Percentiles rank a stretch among this genome's conserved stretches.
These are phyloP conservation scores for Nyssa sinensis DNA, from an alignment of 148 eudicot genomes.

Conservation along the genomic window DNA sequence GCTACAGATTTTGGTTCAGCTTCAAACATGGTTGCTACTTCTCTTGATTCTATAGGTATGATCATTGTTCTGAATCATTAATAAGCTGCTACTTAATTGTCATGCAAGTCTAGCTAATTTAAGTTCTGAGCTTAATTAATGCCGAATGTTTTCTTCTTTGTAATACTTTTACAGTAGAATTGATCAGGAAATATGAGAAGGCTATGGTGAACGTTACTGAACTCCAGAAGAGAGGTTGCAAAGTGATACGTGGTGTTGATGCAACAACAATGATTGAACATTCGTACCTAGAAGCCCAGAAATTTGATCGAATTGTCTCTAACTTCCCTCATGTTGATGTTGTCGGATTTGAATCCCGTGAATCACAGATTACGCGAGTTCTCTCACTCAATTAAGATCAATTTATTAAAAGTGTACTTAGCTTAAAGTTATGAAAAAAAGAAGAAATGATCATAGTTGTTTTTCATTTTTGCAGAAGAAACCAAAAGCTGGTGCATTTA, in stretches of 20 bases:
- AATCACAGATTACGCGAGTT: background rate
- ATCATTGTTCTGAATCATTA: background rate
- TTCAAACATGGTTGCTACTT: constrained; percentile 13
- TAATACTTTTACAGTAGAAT: too few species aligned
- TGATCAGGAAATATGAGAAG: too few species aligned
- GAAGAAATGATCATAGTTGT: too few species aligned
- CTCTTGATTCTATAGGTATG: constrained; percentile 6
- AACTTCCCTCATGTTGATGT: background rate
- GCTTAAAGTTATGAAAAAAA: too few species aligned
- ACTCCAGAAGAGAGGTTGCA: background rate
- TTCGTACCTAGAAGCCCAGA: background rate
- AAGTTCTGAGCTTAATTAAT: too few species aligned
- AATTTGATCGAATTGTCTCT: background rate
- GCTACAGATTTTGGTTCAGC: constrained; percentile 14
- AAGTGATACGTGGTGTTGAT: background rate
- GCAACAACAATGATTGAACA: background rate
- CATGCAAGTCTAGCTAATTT: too few species aligned
- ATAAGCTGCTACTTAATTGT: too few species aligned
- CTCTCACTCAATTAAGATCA: too few species aligned
- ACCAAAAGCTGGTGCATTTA: background rate
- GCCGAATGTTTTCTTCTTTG: too few species aligned
- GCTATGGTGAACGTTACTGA: too few species aligned
- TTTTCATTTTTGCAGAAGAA: background rate
- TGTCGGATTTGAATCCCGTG: background rate
- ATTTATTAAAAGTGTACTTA: too few species aligned